Evolutionary conservation across 139 green algal species (phyloP).

Genomic region (Chlorella sp.): DNA sequence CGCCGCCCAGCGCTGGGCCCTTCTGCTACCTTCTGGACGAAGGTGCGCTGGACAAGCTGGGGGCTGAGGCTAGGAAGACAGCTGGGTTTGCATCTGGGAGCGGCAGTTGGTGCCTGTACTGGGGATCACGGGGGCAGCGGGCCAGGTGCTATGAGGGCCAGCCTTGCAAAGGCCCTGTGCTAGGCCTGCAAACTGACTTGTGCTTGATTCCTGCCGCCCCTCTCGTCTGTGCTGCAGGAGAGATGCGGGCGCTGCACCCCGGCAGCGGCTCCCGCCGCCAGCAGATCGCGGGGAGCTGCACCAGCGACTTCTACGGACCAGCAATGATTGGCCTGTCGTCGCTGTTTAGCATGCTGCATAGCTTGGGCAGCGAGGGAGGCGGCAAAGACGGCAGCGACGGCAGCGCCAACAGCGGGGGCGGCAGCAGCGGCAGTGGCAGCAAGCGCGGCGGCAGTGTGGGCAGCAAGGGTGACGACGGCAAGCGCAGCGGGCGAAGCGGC

Average conservation of each 20-base stretch:
- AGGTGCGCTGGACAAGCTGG: too few relatives aligned
- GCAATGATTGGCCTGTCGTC: background rate
- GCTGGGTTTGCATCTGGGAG: too few relatives aligned
- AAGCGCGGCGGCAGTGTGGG: too few relatives aligned
- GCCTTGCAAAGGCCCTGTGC: too few relatives aligned
- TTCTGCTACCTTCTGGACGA: constrained; percentile 8
- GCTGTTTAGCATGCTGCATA: background rate
- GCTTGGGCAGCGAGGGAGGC: background rate
- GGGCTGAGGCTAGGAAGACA: too few relatives aligned
- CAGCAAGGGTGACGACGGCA: background rate
- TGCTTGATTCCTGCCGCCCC: too few relatives aligned
- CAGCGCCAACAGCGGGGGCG: background rate
- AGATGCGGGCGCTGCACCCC: background rate
- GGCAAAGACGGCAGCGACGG: background rate
- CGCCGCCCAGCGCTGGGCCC: background rate
- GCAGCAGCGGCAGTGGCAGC: background rate
- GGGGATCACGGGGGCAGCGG: too few relatives aligned
- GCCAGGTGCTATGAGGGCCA: too few relatives aligned
- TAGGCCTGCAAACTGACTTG: too few relatives aligned
- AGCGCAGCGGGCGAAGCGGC: background rate
- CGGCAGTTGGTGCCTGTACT: too few relatives aligned
- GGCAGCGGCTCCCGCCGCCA: background rate
- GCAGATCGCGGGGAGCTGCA: background rate
- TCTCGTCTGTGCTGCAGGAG: constrained; percentile 1
- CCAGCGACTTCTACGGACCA: background rate